These are phyloP conservation scores for Malus fusca DNA, from an alignment of 306 rosid genomes.

Conservation along the genomic window DNA sequence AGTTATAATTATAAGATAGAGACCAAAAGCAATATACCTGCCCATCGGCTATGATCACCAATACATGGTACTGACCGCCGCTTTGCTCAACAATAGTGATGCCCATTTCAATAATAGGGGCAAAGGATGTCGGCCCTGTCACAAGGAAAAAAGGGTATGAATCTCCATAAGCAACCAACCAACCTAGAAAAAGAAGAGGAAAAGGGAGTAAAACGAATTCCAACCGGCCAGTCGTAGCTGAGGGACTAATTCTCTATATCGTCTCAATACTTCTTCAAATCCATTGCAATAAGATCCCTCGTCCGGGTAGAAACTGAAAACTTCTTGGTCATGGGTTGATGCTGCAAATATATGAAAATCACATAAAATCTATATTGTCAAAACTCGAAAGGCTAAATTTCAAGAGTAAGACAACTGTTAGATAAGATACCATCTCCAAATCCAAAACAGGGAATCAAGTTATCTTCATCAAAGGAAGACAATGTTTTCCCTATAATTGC, in stretches of 20 bases:
- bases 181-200: constrained; percentile 2
- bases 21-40: constrained; percentile 43
- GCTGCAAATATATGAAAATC: constrained; percentile 49
- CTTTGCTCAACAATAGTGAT: constrained; percentile 89
- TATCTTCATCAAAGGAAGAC: constrained; percentile 86
- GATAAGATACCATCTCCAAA: constrained; percentile 81
- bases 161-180: constrained; percentile 7
- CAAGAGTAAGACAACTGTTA: neutral
- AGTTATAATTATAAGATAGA: neutral
- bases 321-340: constrained; percentile 90
- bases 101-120: constrained; percentile 90
- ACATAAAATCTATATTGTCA: constrained; percentile 1
- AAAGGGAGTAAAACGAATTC: neutral
- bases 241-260: constrained; percentile 78
- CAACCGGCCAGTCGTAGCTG: constrained; percentile 82
- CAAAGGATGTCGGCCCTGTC: constrained; percentile 95
- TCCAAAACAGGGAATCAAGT: constrained; percentile 89
- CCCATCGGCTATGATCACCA: constrained; percentile 89
- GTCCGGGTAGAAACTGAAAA: constrained; percentile 79
- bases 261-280: constrained; percentile 80
- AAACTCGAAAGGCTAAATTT: neutral
- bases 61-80: constrained; percentile 91
- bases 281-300: constrained; percentile 70
- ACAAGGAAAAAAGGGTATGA: neutral
- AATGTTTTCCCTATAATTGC: constrained; percentile 84